phyloP scores from a whole-genome alignment of 768 basidiomycete species.

The Neoboletus magnificus region DNA sequence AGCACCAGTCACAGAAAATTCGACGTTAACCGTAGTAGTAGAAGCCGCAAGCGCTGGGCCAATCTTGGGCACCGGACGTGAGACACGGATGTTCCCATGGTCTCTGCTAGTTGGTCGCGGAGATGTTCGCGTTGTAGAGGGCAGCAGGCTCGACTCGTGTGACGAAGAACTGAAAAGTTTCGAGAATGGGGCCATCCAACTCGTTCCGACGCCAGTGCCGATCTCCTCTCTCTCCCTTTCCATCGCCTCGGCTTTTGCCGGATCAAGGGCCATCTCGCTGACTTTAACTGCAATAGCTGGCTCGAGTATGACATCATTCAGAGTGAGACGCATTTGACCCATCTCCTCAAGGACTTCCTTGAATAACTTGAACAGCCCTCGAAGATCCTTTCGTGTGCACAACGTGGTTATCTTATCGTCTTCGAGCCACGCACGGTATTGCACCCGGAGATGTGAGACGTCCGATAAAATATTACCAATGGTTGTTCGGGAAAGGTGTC shows the following conservation, averaged over 20 bases:
- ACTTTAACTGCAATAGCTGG: slow-evolving; percentile 71
- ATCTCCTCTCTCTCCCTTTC: slow-evolving; percentile 30
- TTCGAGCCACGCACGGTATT: slow-evolving; percentile 73
- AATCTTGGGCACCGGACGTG: slow-evolving; percentile 72
- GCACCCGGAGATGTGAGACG: slow-evolving; percentile 58
- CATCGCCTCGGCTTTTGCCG: slow-evolving; percentile 46
- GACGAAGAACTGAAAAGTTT: slow-evolving; percentile 62
- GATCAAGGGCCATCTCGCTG: slow-evolving; percentile 66
- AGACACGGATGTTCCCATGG: slow-evolving; percentile 20
- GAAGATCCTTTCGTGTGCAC: slow-evolving; percentile 78
- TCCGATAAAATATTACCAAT: slow-evolving; percentile 74
- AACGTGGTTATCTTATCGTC: slow-evolving; percentile 62
- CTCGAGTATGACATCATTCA: slow-evolving; percentile 91
- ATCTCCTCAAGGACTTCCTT: slow-evolving; percentile 83
- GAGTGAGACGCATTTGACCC: slow-evolving; percentile 70
- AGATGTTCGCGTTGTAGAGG: slow-evolving; percentile 23
- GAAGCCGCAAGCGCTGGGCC: slow-evolving; percentile 84
- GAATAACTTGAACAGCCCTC: slow-evolving; percentile 77
- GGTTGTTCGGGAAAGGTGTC: slow-evolving; percentile 81
- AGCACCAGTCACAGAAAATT: slow-evolving; percentile 76
- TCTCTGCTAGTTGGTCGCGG: slow-evolving; percentile 27
- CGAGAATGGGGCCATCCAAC: slow-evolving; percentile 86
- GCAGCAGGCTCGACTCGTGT: slow-evolving; percentile 13
- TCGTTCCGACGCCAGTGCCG: slow-evolving; percentile 37
- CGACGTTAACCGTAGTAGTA: slow-evolving; percentile 91